Percentiles rank a stretch among this genome's conserved stretches.
Evolutionary conservation across 2,329 filamentous ascomycete genomes (phyloP).

Genomic region (Diaporthe australafricana): DNA sequence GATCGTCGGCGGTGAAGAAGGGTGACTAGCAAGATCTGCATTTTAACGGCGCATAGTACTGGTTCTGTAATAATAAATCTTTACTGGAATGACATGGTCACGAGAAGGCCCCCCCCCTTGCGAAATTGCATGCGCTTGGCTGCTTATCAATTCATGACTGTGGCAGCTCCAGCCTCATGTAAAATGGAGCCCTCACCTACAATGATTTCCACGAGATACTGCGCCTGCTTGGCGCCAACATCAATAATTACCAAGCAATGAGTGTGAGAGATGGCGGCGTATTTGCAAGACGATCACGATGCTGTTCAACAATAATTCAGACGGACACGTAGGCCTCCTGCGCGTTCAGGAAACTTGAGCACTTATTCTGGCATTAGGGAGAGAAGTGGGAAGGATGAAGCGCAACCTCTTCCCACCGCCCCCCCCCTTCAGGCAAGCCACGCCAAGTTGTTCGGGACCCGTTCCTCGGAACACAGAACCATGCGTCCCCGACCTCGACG

Average conservation of each 20-base stretch:
- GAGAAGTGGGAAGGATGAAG: background rate
- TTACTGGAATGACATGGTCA: background rate
- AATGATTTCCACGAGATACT: background rate
- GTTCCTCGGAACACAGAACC: constrained; percentile 8
- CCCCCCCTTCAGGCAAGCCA: background rate
- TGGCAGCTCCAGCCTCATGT: background rate
- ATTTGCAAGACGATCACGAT: background rate
- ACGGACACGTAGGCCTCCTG: background rate
- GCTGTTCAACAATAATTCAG: background rate
- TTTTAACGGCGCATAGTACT: background rate
- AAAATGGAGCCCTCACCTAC: background rate
- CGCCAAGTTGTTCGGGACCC: constrained; percentile 11
- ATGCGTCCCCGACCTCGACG: background rate
- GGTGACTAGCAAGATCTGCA: background rate
- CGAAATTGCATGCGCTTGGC: constrained; percentile 12
- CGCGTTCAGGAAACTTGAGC: background rate
- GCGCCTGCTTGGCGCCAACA: constrained; percentile 14
- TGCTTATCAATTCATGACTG: background rate
- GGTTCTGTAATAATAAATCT: background rate
- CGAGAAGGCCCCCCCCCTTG: background rate
- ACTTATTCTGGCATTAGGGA: background rate
- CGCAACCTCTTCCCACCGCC: too few relatives aligned
- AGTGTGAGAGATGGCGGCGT: background rate
- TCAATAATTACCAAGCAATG: background rate
- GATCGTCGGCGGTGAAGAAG: background rate